Conservation (phyloP, 257 asterid species). For the Penstemon newberryi region DNA sequence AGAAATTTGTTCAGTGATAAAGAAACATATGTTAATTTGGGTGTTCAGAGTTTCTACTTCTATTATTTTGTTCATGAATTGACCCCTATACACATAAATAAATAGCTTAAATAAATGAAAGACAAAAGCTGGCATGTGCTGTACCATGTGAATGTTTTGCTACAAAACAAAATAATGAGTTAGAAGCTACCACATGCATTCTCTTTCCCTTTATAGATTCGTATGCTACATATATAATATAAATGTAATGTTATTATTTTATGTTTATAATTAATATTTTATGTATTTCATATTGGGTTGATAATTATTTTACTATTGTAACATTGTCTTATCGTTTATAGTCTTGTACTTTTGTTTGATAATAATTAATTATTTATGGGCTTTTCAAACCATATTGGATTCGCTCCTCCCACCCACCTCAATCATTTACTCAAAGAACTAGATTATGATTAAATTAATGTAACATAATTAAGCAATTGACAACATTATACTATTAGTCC, state of each 20-base stretch:
- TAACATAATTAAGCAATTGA: not conserved
- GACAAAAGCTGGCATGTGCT: slow-evolving; percentile 31
- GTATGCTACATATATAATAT: not conserved
- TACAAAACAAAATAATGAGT: slow-evolving; percentile 29
- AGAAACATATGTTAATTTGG: slow-evolving; percentile 3
- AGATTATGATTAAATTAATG: not conserved
- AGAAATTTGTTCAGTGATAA: slow-evolving; percentile 1
- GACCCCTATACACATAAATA: not conserved
- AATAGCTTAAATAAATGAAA: not conserved
- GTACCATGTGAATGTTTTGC: slow-evolving; percentile 33
- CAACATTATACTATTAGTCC: not conserved
- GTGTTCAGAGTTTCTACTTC: not conserved
- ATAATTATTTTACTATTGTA: not conserved
- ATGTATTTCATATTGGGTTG: not conserved
- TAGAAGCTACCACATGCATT: slow-evolving; percentile 3
- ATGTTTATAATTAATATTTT: not conserved
- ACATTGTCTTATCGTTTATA: not conserved
- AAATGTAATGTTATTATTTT: not conserved
- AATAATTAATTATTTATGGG: not conserved
- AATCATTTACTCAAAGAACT: slow-evolving; percentile 29
- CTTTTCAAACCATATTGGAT: not conserved
- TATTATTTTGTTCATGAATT: not conserved
- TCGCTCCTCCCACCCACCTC: slow-evolving; percentile 28
- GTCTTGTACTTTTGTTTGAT: too few species aligned
- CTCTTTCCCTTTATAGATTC: slow-evolving; percentile 28